Evolutionary conservation across 352 stramenopile genomes (phyloP).

Genomic region (Phytophthora kernoviae): DNA sequence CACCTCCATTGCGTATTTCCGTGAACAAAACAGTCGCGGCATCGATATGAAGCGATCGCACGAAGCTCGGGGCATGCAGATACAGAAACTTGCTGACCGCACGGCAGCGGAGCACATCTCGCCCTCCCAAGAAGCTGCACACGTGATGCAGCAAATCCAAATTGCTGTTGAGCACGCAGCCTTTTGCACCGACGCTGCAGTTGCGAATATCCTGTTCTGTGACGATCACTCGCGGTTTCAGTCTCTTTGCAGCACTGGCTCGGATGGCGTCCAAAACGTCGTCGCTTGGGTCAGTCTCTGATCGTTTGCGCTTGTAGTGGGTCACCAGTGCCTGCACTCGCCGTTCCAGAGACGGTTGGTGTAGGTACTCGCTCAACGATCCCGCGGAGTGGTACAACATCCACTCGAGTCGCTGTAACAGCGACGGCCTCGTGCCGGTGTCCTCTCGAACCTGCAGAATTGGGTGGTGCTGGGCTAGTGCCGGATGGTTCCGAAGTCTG

Average conservation of each 20-base stretch:
- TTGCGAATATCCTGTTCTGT: conserved; percentile 20
- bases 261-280: conserved; percentile 13
- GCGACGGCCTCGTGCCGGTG: conserved; percentile 39
- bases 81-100: conserved; percentile 60
- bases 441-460: conserved; percentile 27
- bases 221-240: conserved; percentile 16
- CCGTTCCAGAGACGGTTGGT: conserved; percentile 64
- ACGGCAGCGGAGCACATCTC: conserved; percentile 47
- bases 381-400: conserved; percentile 75
- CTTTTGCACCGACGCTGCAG: conserved; percentile 13
- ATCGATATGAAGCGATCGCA: conserved; percentile 55
- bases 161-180: conserved; percentile 58
- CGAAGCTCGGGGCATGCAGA: conserved; percentile 46
- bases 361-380: conserved; percentile 70
- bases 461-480: conserved; percentile 33
- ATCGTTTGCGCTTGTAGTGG: conserved; percentile 51
- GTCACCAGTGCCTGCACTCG: conserved; percentile 79
- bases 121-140: conserved; percentile 58
- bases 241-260: conserved; percentile 19
- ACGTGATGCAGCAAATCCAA: conserved; percentile 60
- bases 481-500: conserved; percentile 40
- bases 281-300: conserved; percentile 17
- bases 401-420: conserved; percentile 77
- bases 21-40: conserved; percentile 2
- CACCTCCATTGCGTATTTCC: conserved; percentile 13